Conservation (phyloP, 139 green algal species). For the Deuterostichococcus epilithicus region DNA sequence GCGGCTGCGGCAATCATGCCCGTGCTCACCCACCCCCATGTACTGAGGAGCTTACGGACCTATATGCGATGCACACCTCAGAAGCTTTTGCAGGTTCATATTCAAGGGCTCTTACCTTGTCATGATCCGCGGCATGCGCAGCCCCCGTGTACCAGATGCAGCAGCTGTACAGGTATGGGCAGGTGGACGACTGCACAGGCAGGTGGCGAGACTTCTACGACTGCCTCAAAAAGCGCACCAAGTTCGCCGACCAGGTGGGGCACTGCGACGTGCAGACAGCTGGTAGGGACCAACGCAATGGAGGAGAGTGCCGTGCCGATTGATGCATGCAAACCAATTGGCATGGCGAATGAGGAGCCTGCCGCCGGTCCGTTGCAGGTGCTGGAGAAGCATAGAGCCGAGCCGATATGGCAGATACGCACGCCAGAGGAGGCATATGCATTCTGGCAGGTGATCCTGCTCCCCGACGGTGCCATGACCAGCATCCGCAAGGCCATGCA, state of each 20-base stretch:
- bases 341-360: not conserved
- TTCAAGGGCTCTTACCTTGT: not conserved
- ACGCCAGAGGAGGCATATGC: constrained; percentile 19
- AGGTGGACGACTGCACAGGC: constrained; percentile 43
- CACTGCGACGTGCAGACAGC: not conserved
- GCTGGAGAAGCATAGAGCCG: not conserved
- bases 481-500: too few species aligned
- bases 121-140: constrained; percentile 21
- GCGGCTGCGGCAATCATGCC: too few species aligned
- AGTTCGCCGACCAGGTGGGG: constrained; percentile 14
- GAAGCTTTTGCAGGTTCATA: not conserved
- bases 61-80: too few species aligned
- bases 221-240: constrained; percentile 47
- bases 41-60: too few species aligned
- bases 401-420: constrained; percentile 35
- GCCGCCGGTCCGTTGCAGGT: not conserved
- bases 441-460: constrained; percentile 19
- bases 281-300: not conserved
- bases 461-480: too few species aligned
- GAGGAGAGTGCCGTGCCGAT: not conserved
- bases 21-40: not conserved
- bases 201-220: constrained; percentile 41
- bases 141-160: constrained; percentile 48
- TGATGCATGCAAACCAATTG: not conserved
- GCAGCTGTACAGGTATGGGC: constrained; percentile 45